These are phyloP conservation scores for Penstemon eatonii DNA, from an alignment of 257 asterid genomes.

Conservation along the genomic window DNA sequence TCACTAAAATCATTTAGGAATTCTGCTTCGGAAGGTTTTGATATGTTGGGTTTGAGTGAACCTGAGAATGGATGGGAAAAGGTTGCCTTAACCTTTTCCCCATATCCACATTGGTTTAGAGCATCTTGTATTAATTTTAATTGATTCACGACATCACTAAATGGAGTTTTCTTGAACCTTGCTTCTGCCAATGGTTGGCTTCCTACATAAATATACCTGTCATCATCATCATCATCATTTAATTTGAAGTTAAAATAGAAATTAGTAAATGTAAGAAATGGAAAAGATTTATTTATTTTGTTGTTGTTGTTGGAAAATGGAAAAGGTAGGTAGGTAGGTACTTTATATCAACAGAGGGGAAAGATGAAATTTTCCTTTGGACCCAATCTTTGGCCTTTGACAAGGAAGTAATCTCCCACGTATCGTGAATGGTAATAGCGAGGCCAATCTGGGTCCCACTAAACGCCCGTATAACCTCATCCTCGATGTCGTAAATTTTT, in stretches of 20 bases:
- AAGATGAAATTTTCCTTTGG: background rate
- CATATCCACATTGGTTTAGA: constrained; percentile 4
- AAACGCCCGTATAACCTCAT: constrained; percentile 26
- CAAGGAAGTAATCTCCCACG: background rate
- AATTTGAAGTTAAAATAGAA: background rate
- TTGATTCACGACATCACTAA: background rate
- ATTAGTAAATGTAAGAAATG: background rate
- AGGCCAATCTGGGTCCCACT: constrained; percentile 26
- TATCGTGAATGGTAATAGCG: background rate
- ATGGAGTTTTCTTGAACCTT: background rate
- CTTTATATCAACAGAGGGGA: constrained; percentile 17
- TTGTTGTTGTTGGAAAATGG: background rate
- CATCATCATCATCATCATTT: background rate
- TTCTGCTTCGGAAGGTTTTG: constrained; percentile 48
- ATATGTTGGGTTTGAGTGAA: background rate
- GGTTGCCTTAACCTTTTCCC: constrained; percentile 20
- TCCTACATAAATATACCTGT: constrained; percentile 27
- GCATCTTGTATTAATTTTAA: constrained; percentile 6
- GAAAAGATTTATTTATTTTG: too few species aligned
- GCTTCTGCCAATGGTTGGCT: background rate
- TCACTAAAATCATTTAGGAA: constrained; percentile 27
- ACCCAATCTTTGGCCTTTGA: constrained; percentile 1
- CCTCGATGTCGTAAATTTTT: constrained; percentile 18
- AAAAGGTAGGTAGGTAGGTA: background rate
- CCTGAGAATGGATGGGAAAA: background rate